Percentiles rank a stretch among this genome's conserved stretches.
Conservation (phyloP, 768 basidiomycete species). For the Fomitopsis serialis region DNA sequence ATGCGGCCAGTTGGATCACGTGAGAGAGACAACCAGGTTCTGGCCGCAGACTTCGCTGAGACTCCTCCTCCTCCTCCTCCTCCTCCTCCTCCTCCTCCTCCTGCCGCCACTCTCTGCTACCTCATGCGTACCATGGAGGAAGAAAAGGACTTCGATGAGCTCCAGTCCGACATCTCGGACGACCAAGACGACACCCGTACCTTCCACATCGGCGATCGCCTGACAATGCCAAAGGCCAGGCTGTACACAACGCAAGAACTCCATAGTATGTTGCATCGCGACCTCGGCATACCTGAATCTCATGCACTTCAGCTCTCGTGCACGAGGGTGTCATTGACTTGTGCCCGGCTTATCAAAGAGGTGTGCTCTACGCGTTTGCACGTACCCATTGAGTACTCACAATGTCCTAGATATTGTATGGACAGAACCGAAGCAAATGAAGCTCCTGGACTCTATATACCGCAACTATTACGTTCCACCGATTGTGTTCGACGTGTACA, state of each 20-base stretch:
- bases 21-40: too few species aligned
- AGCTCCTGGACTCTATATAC: conserved; percentile 45
- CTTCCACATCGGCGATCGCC: conserved; percentile 17
- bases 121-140: too few species aligned
- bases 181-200: conserved; percentile 10
- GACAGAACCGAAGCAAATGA: conserved; percentile 60
- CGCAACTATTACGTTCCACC: conserved; percentile 51
- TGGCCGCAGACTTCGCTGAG: too few species aligned
- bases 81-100: too few species aligned
- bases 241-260: conserved; percentile 18
- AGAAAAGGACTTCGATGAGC: conserved; percentile 15
- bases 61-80: too few species aligned
- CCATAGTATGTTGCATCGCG: conserved; percentile 14
- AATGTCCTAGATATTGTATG: conserved; percentile 62
- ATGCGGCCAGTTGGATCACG: too few species aligned
- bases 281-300: neutral
- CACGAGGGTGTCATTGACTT: conserved; percentile 69
- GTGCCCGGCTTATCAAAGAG: conserved; percentile 69
- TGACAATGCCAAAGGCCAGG: conserved; percentile 13
- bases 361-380: conserved; percentile 30
- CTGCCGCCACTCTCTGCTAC: neutral
- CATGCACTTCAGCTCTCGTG: conserved; percentile 44
- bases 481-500: conserved; percentile 39
- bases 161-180: conserved; percentile 11
- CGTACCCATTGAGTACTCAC: neutral